Percentiles rank a stretch among this genome's conserved stretches.
Conservation (phyloP, 768 basidiomycete species). For the Coprinopsis strossmayeri region DNA sequence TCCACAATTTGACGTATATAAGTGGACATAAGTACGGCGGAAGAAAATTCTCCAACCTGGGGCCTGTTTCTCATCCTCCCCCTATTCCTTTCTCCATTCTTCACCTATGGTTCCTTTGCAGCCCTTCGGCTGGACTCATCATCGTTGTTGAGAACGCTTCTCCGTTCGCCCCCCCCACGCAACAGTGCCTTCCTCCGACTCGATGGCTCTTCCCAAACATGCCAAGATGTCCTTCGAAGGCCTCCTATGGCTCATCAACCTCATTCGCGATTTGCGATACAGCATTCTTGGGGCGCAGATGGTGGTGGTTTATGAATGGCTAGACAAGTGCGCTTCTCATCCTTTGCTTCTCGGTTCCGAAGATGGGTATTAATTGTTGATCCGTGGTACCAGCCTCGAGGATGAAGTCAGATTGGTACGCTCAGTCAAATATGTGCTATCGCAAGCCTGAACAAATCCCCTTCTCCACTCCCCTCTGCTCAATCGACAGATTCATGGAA, state of each 20-base stretch:
- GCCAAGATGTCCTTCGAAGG: too few species aligned
- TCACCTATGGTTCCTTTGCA: too few species aligned
- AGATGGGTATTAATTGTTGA: neutral
- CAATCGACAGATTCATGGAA: conserved; percentile 23
- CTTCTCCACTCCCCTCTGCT: neutral
- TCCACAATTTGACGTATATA: too few species aligned
- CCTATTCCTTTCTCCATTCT: too few species aligned
- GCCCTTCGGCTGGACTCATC: too few species aligned
- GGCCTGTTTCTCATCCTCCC: too few species aligned
- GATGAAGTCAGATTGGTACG: conserved; percentile 29
- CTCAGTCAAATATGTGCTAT: neutral
- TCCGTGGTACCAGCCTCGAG: conserved; percentile 17
- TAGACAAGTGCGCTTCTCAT: conserved; percentile 23
- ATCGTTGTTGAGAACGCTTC: too few species aligned
- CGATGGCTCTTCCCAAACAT: too few species aligned
- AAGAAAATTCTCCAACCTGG: too few species aligned
- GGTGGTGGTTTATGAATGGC: conserved; percentile 32
- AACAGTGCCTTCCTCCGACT: too few species aligned
- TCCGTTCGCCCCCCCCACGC: too few species aligned
- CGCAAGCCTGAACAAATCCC: neutral
- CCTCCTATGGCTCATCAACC: neutral
- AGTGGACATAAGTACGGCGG: too few species aligned
- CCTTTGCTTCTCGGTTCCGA: neutral
- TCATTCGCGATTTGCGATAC: conserved; percentile 21
- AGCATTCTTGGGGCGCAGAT: conserved; percentile 25